Evolutionary conservation across 495 filamentous ascomycete genomes (phyloP), one percentile per base, ranked within the genome.

Genomic region (Neurospora sp.): DNA sequence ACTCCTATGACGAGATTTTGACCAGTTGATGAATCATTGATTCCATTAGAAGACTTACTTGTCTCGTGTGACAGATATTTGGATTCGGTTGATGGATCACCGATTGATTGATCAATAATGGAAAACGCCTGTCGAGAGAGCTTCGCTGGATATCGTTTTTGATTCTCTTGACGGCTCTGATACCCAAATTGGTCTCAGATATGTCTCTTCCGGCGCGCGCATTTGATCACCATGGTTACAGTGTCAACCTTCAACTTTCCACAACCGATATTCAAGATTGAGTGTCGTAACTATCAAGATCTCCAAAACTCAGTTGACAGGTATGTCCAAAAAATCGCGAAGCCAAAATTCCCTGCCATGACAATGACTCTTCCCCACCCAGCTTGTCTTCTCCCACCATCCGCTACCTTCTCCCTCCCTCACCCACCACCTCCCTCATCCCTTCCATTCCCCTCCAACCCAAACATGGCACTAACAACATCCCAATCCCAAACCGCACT

Each of bases 401-500:
- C 46, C 14, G 40, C 40, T 37, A 37, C 14, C 40, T 16, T 41
- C 14, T 10, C 14, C 16, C 42, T n/a, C 12, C 40, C 12, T 44
- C 41, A 35, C n/a, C 2, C 18, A 35, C 39, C 12, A 41, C 14
- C 42, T n/a, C 11, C 40, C 40, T 44, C 41, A 37, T 46, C 8
- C 18, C 42, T n/a, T 8, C 16, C 14, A 44, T 65, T 37, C 12
- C 53, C 81, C 9, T 83, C 82, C 68, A 84, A 61, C 40, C 80
- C 78, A 71, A 85, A 87, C 39, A 86, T 73, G 5, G 78, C 78
- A 76, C 80, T 80, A 12, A 86, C 71, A 22, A 88, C 82, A 65
- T 83, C 81, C 84, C 86, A 89, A 72, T 84, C 84, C 86, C 86
- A 88, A 20, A 77, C 78, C 5, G 84, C 83, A 14, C 84, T 82